Evolutionary conservation across 805 yeast species (phyloP).

Genomic region (Metahyphopichia silvanorum): DNA sequence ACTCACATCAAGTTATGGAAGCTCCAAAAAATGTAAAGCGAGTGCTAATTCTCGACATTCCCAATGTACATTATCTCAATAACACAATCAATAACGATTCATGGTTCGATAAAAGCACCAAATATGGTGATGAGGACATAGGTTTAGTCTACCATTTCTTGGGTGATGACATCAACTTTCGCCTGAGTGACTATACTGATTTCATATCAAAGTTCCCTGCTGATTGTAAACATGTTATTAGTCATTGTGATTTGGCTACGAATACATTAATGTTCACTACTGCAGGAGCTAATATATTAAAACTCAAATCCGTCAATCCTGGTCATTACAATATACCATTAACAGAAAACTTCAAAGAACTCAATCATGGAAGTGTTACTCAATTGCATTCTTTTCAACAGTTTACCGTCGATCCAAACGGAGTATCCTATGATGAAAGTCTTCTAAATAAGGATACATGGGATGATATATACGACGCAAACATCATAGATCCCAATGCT

Average conservation of each 20-base stretch:
- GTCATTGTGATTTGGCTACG: conserved; percentile 67
- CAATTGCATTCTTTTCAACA: conserved; percentile 33
- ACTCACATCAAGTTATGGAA: conserved; percentile 72
- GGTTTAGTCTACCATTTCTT: conserved; percentile 73
- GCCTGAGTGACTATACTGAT: conserved; percentile 36
- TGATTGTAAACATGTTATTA: conserved; percentile 57
- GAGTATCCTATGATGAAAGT: conserved; percentile 18
- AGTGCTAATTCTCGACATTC: conserved; percentile 71
- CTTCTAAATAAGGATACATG: conserved; percentile 18
- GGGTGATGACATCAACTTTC: conserved; percentile 55
- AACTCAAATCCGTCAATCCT: conserved; percentile 52
- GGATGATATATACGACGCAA: conserved; percentile 29
- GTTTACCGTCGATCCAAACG: conserved; percentile 19
- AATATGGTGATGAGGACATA: conserved; percentile 32
- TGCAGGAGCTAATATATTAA: conserved; percentile 51
- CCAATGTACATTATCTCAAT: conserved; percentile 43
- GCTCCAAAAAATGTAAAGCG: conserved; percentile 56
- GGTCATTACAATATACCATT: conserved; percentile 42
- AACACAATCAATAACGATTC: conserved; percentile 21
- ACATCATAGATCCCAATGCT: conserved; percentile 11
- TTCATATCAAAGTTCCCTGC: conserved; percentile 57
- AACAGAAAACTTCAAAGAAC: conserved; percentile 16
- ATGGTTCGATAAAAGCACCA: conserved; percentile 32
- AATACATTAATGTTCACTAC: conserved; percentile 58
- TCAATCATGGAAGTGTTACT: conserved; percentile 5